Evolutionary conservation across 371 early-diverging fungal species (phyloP), one percentile per base, ranked within the genome.

Genomic region (Mycotypha africana): DNA sequence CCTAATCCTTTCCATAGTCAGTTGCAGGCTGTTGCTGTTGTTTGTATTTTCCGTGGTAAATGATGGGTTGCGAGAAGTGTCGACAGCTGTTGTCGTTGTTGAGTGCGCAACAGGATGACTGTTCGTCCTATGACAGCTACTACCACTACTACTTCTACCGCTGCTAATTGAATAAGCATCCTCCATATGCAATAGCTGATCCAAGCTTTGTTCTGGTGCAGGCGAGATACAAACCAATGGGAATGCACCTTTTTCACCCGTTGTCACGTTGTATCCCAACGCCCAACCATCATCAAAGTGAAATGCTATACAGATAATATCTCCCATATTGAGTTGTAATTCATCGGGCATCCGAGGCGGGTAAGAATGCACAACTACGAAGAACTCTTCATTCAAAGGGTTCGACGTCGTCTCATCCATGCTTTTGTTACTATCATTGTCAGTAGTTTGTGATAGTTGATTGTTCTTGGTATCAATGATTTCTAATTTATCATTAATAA

Each of bases 261-360:
- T 78, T 23, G 71, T 63, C 41, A 76, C 65, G 54, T 82, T 83
- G 20, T 63, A 60, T 4, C 85, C 85, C 20, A 80, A 68, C 3
- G 79, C 85, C 85, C 85, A 85, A n/a, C 81, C 81, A 58, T 84
- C 84, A 46, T 80, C 78, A 61, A 76, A 71, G 17, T 62, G 65
- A 16, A 69, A 43, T 8, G 65, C 62, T 10, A 87, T 67, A 9
- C 68, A 72, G 6, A 88, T 62, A 44, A 81, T 67, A 59, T 87
- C 88, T 17, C 82, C 82, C 2, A 58, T 56, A 19, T 57, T 38
- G 20, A 88, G 56, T 25, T 63, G 71, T 15, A 88, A 52, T 50
- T 88, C 88, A 49, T 88, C 88, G 3, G 75, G 53, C 49, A 70
- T 8, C 11, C 11, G 60, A 1, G 79, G 58, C 16, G 60, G 56